phyloP scores from a whole-genome alignment of 257 asterid genomes.

The Solanum sejunctum region DNA sequence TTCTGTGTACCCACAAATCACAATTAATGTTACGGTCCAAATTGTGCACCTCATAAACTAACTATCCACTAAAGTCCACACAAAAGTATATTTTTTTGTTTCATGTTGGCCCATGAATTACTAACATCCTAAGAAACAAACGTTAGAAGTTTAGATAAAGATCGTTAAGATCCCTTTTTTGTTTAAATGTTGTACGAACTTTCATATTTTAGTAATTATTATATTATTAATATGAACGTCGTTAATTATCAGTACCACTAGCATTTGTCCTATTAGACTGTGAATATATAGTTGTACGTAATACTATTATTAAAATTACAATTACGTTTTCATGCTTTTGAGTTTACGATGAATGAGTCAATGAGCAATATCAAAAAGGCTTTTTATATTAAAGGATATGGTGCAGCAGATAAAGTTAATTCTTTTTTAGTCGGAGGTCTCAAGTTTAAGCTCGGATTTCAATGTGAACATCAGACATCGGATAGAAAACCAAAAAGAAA shows the following conservation, averaged over 20 bases:
- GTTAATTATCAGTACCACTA: not conserved
- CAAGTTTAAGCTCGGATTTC: too few species aligned
- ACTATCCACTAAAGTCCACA: not conserved
- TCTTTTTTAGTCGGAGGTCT: too few species aligned
- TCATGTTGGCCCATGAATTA: not conserved
- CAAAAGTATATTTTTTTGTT: not conserved
- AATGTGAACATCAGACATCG: too few species aligned
- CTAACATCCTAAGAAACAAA: not conserved
- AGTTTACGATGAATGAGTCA: not conserved
- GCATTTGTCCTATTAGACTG: not conserved
- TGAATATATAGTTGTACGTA: not conserved
- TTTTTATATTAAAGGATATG: too few species aligned
- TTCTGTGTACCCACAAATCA: not conserved
- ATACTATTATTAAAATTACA: not conserved
- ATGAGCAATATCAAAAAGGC: not conserved
- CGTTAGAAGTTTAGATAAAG: not conserved
- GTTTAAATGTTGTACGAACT: not conserved
- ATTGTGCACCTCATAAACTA: not conserved
- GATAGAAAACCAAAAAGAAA: too few species aligned
- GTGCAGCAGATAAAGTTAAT: too few species aligned
- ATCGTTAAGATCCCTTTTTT: not conserved
- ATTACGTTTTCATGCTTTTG: not conserved
- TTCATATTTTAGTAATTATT: not conserved
- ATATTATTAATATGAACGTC: not conserved
- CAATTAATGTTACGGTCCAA: not conserved